Evolutionary conservation across 2,329 filamentous ascomycete species (phyloP), one percentile per base, ranked within the genome.

Genomic region (Penicillium decumbens): DNA sequence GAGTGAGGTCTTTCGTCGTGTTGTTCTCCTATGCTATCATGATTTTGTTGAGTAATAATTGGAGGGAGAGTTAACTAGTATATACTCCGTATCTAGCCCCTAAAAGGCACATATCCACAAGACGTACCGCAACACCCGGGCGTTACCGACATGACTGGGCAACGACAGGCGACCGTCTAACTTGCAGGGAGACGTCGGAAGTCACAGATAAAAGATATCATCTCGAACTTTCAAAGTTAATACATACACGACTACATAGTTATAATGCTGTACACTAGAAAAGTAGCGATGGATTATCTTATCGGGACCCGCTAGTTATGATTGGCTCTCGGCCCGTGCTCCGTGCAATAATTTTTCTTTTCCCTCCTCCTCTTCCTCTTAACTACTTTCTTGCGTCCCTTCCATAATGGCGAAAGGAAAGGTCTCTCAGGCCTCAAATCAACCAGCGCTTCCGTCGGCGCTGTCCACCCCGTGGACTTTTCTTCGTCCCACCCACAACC

Each of bases 391-490:
- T 27, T 30, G 33, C 29, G 20, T 35, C 23, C 28, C 43, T 35
- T 24, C 12, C 29, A 39, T 39, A 28, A 60, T 61, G 58, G 52
- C 52, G 39, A 56, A 52, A 55, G n/a, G 44, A 39, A 50, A 55
- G 33, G 35, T 35, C 27, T 27, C 46, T 9, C 24, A 33, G 24
- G 18, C 33, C 39, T 28, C 12, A 1, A 42, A 43, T 2, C 40
- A 43, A 38, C 29, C 41, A 37, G 27, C 58, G 27, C 54, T 67
- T 12, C 54, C 58, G 7, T 57, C 60, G 7, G 57, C 88, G 42
- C 72, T 82, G 13, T 73, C 76, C 50, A 80, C 82, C 51, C 85
- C 88, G 10, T 84, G 91, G 65, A 69, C 72, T 24, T 95, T 95
- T 65, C 76, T 96, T n/a, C 84, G 86, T 56, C 90, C 92, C 4